phyloP scores from a whole-genome alignment of 768 basidiomycete species.

The Tulasnella sp. region DNA sequence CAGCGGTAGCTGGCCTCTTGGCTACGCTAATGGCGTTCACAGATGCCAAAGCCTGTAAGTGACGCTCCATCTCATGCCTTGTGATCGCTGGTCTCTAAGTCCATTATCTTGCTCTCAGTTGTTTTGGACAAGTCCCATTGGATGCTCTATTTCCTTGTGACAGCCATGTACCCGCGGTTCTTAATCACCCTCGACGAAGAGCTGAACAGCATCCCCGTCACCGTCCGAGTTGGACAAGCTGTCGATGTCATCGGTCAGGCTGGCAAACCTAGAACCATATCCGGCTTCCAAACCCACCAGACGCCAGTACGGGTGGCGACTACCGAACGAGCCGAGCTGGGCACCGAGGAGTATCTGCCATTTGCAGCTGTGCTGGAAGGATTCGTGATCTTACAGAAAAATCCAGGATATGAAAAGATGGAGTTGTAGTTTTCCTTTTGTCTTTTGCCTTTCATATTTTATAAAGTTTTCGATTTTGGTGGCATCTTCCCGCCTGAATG shows the following conservation, averaged over 20 bases:
- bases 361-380: constrained; percentile 87
- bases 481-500: not conserved
- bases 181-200: constrained; percentile 93
- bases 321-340: constrained; percentile 88
- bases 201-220: constrained; percentile 73
- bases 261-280: constrained; percentile 91
- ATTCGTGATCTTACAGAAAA: constrained; percentile 84
- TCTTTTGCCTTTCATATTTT: not conserved
- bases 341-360: constrained; percentile 92
- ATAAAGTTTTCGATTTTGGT: not conserved
- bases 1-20: constrained; percentile 81
- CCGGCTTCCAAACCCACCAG: constrained; percentile 96
- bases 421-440: constrained; percentile 8
- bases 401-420: constrained; percentile 43
- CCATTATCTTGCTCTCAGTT: constrained; percentile 40
- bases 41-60: constrained; percentile 86
- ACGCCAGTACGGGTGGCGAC: constrained; percentile 93
- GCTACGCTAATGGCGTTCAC: constrained; percentile 87
- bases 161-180: constrained; percentile 98
- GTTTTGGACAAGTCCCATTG: constrained; percentile 93
- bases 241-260: constrained; percentile 97
- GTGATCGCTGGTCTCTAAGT: not conserved
- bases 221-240: constrained; percentile 93
- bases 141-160: constrained; percentile 95
- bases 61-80: not conserved